Conservation (phyloP, 1,284 basidiomycete genomes). For the Apiotrichum brassicae region DNA sequence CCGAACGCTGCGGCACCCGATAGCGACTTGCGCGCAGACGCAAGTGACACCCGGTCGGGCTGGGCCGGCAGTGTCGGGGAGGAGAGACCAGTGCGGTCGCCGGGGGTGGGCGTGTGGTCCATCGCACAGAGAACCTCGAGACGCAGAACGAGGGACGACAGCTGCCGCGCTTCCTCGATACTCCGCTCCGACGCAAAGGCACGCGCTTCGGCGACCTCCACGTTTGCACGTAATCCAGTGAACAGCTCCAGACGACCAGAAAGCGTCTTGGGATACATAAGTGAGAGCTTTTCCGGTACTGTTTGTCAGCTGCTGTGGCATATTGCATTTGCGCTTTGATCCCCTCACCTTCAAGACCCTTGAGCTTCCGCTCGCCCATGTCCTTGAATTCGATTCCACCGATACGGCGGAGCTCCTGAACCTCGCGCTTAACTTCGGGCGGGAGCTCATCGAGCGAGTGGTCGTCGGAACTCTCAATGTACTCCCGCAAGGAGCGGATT, state of each 20-base stretch:
- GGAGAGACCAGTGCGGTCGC: conserved; percentile 7
- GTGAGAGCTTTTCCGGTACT: conserved; percentile 76
- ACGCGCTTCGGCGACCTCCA: conserved; percentile 48
- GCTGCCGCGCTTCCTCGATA: conserved; percentile 68
- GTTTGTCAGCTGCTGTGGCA: no score
- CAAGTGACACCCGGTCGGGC: not conserved
- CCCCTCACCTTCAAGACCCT: conserved; percentile 91
- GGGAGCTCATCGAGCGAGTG: conserved; percentile 46
- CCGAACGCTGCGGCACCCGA: not conserved
- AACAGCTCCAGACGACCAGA: conserved; percentile 63
- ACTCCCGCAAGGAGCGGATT: conserved; percentile 53
- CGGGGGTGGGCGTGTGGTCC: conserved; percentile 30
- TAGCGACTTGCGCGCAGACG: conserved; percentile 6
- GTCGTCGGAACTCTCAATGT: conserved; percentile 49
- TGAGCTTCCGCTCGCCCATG: conserved; percentile 86
- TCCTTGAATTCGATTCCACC: conserved; percentile 63
- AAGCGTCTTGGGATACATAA: conserved; percentile 74
- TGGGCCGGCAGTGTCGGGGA: not conserved
- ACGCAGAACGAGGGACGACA: conserved; percentile 70
- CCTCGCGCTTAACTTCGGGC: conserved; percentile 42
- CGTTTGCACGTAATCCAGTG: conserved; percentile 49
- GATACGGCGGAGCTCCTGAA: conserved; percentile 55
- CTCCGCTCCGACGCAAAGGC: conserved; percentile 58
- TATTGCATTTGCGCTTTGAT: no score
- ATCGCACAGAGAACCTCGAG: conserved; percentile 72